phyloP scores from a whole-genome alignment of 2,329 filamentous ascomycete genomes.

The Pseudocercospora crystallina region DNA sequence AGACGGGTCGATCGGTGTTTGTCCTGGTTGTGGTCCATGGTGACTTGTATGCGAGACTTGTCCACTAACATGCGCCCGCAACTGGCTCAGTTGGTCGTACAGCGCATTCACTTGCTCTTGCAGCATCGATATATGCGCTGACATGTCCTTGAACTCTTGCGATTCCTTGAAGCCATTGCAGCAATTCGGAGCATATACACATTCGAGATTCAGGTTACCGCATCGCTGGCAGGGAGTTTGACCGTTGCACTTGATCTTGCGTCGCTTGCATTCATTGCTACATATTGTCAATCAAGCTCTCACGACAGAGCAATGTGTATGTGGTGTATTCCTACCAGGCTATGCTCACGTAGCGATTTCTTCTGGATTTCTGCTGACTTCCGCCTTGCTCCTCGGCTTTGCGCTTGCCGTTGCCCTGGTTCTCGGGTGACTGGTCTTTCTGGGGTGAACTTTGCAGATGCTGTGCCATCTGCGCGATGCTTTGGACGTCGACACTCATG shows the following conservation, averaged over 20 bases:
- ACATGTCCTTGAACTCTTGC: constrained; percentile 85
- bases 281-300: neutral
- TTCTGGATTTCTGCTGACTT: constrained; percentile 55
- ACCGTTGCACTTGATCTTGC: constrained; percentile 69
- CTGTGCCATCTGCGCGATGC: constrained; percentile 20
- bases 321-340: constrained; percentile 54
- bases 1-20: constrained; percentile 37
- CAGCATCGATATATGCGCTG: constrained; percentile 68
- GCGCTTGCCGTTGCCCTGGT: constrained; percentile 35
- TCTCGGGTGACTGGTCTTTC: constrained; percentile 17
- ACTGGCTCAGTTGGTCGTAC: constrained; percentile 67
- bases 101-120: constrained; percentile 83
- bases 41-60: constrained; percentile 1
- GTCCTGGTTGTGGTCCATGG: constrained; percentile 7
- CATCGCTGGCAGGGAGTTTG: constrained; percentile 65
- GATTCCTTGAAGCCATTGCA: constrained; percentile 87
- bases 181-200: constrained; percentile 66
- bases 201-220: constrained; percentile 63
- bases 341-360: constrained; percentile 67
- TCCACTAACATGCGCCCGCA: constrained; percentile 54
- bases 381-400: constrained; percentile 45
- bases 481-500: constrained; percentile 16
- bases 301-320: constrained; percentile 31
- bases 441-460: constrained; percentile 18
- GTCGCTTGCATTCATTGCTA: constrained; percentile 64